Evolutionary conservation across 1,284 basidiomycete species (phyloP), one percentile per base, ranked within the genome.

Genomic region (Leccinum fuscescens): DNA sequence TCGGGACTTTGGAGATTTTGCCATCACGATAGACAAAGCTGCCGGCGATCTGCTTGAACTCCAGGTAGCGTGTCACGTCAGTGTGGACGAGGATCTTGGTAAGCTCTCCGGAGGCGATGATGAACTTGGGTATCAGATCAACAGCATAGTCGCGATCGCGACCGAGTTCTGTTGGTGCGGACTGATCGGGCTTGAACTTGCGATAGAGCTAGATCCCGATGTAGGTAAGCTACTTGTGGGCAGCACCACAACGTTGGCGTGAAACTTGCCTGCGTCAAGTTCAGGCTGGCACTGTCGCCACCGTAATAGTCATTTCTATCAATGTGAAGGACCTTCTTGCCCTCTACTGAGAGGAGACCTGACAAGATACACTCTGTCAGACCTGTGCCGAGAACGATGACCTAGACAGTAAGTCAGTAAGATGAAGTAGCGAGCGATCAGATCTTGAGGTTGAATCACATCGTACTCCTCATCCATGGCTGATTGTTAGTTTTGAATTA

Each of bases 251-350:
- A 53, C 58, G 58, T 59, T 58, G 57, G 60, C 42, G 62, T 58
- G 55, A 58, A 55, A 68, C 82, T 66, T 71, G 92, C 95, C 87
- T 99, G 96, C 17, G 96, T 97, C 67, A 99, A 80, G 80, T 98
- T 99, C 76, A 99, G 81, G 78, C 93, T 96, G 57, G 97, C 97
- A 73, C 94, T 94, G 74, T 98, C 97, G 62, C 93, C 97, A 61
- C 97, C 97, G 68, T 99, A 99, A 80, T 99, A 99, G 78, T 98
- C 94, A 74, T 98, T 98, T 67, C 96, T 85, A 80, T 99, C 97
- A 87, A 99, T 98, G 79, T 99, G 97, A 49, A 99, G 88, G 67
- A 99, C 97, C 82, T 99, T 99, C 85, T 99, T 98, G 69, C 96
- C 96, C 73, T 98, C 96, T 61, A 99, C 96, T 31, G 96, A 99